A percentile compares a stretch with the other conserved stretches of the same genome.
Conservation (phyloP, 805 yeast genomes). For the Kodamaea kaohsiungensis region DNA sequence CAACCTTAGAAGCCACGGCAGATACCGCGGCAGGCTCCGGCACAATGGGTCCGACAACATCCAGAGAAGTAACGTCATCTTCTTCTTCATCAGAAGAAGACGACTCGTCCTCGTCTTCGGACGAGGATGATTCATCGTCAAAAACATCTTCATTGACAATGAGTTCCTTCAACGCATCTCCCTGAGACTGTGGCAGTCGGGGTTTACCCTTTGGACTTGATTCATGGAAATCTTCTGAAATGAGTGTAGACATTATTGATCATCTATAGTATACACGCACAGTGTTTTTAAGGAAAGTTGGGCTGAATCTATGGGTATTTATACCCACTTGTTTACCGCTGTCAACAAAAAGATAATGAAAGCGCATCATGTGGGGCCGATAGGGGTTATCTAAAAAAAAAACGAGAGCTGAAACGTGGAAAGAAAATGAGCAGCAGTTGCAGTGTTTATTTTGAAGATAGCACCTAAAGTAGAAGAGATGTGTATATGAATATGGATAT, state of each 20-base stretch:
- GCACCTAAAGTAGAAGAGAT: neutral
- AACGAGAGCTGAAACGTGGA: neutral
- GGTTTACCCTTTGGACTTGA: conserved; percentile 17
- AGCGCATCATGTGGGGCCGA: neutral
- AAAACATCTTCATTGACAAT: conserved; percentile 4
- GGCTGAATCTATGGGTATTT: neutral
- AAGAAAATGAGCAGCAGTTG: too few species aligned
- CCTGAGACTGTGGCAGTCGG: conserved; percentile 23
- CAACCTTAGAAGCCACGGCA: conserved; percentile 5
- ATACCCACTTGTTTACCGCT: neutral
- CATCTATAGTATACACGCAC: conserved; percentile 3
- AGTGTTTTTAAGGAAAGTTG: neutral
- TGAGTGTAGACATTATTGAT: conserved; percentile 6
- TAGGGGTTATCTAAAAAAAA: neutral
- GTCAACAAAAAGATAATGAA: neutral
- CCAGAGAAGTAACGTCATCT: conserved; percentile 8
- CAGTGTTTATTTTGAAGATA: neutral
- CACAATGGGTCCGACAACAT: conserved; percentile 3
- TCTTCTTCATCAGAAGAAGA: conserved; percentile 2
- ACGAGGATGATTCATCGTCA: conserved; percentile 6
- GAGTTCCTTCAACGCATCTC: conserved; percentile 17
- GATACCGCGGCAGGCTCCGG: conserved; percentile 1
- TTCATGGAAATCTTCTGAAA: conserved; percentile 19
- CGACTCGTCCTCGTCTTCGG: conserved; percentile 5
- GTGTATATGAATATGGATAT: neutral